Percentiles rank a stretch among this genome's conserved stretches.
Evolutionary conservation across 1,139 yeast species (phyloP).

Genomic region (Eremothecium coryli): DNA sequence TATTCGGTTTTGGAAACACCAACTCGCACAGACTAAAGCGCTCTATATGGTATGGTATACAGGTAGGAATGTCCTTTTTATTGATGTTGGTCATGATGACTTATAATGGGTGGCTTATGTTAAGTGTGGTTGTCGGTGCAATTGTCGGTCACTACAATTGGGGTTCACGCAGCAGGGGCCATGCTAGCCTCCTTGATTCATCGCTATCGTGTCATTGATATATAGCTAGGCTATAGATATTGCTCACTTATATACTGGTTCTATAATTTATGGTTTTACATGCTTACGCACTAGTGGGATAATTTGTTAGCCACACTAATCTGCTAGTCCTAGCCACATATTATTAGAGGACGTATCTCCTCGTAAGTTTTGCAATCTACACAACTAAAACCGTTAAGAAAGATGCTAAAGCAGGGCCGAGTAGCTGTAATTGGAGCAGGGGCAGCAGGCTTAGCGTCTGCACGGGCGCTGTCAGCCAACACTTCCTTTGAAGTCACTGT

Average conservation of each 20-base stretch:
- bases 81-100: constrained; percentile 79
- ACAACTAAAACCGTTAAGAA: constrained; percentile 1
- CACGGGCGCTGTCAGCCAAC: constrained; percentile 23
- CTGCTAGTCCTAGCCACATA: too few relatives aligned
- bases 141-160: constrained; percentile 55
- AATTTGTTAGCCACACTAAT: too few relatives aligned
- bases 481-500: constrained; percentile 16
- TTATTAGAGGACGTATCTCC: too few relatives aligned
- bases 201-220: constrained; percentile 9
- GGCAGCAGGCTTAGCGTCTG: constrained; percentile 28
- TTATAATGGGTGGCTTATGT: constrained; percentile 75
- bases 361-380: background rate
- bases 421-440: constrained; percentile 30
- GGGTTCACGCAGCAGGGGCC: constrained; percentile 20
- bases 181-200: background rate
- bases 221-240: background rate
- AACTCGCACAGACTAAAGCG: constrained; percentile 29
- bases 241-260: too few relatives aligned
- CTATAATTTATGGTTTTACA: background rate
- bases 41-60: constrained; percentile 52
- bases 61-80: constrained; percentile 69
- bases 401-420: too few relatives aligned
- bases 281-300: too few relatives aligned
- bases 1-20: constrained; percentile 4
- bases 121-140: constrained; percentile 64